Base-by-base conservation (phyloP, 1,139 yeast genomes). In the Scheffersomyces illinoinensis region DNA sequence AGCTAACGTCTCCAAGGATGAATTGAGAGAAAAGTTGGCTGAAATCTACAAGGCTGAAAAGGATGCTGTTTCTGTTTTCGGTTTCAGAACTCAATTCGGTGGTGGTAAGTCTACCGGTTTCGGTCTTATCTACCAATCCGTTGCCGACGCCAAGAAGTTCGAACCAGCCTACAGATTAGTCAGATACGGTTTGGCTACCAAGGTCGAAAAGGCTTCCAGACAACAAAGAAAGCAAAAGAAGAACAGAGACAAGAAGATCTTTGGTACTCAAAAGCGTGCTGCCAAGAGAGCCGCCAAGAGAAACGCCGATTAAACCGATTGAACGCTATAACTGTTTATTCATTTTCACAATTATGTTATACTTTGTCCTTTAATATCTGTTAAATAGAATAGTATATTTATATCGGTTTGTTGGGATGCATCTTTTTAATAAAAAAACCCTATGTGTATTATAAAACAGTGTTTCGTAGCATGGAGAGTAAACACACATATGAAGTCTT, bases 161-260 rank as follows among this genome's bases (percentile, higher is more conserved):
- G 99, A 95, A 87, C 99, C 99, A 86, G 80, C 93, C 73, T 95
- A 95, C 96, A 93, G 99, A 87, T 92, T 93, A 79, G 97, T 95
- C 76, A 95, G 99, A 91, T 91, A 91, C 87, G 99, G 98, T 77
- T 88, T 93, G 81, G 98, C 97, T 79, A 85, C 85, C 73, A 92
- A 91, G 89, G 93, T 89, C 76, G 98, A 95, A 83, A 93, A 92
- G 88, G 87, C 97, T 76, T 92, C 98, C 75, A 93, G 98, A 93
- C 98, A 93, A 88, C 99, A 96, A 88, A 93, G 99, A 89, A 96
- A 96, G 86, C 99, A 95, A 90, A 92, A 91, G 93, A 95, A 95
- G 95, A 95, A 95, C 97, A 93, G 98, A 89, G 97, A 91, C 78
- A 89, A 90, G 93, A 95, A 95, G 91, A 83, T 91, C 90, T 92